A percentile compares a stretch with the other conserved stretches of the same genome.
Evolutionary conservation across 257 asterid genomes (phyloP).

Genomic region (Verbena officinalis): DNA sequence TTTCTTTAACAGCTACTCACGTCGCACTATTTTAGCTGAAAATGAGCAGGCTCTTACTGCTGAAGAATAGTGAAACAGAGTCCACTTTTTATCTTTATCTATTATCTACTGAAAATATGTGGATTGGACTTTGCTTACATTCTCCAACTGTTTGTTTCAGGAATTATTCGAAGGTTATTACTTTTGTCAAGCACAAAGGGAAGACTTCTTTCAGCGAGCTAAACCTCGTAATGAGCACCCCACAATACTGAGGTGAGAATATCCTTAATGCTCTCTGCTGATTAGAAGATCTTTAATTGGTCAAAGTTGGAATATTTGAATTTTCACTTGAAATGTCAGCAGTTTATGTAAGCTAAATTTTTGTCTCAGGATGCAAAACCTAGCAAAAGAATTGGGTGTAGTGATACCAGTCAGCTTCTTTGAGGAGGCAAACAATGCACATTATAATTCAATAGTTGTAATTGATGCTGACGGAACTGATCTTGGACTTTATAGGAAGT

Average conservation of each 20-base stretch:
- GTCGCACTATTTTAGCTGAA: neutral
- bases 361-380: slow-evolving; percentile 77
- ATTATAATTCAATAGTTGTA: slow-evolving; percentile 85
- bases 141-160: slow-evolving; percentile 44
- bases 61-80: slow-evolving; percentile 1
- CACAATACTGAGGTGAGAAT: slow-evolving; percentile 66
- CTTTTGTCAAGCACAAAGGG: slow-evolving; percentile 98
- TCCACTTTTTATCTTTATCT: neutral
- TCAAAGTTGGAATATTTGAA: neutral
- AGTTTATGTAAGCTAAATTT: slow-evolving; percentile 17
- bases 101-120: neutral
- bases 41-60: neutral
- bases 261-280: neutral
- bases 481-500: slow-evolving; percentile 93
- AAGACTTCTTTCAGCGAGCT: slow-evolving; percentile 78
- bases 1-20: neutral
- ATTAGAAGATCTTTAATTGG: slow-evolving; percentile 9
- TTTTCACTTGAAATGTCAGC: slow-evolving; percentile 1
- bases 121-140: neutral
- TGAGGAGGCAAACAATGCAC: slow-evolving; percentile 98
- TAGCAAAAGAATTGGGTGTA: slow-evolving; percentile 91
- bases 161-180: slow-evolving; percentile 95
- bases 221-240: slow-evolving; percentile 91
- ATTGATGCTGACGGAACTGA: slow-evolving; percentile 97
- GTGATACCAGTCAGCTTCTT: slow-evolving; percentile 98